phyloP scores from a whole-genome alignment of 306 rosid species.

The Trifolium fragiferum region DNA sequence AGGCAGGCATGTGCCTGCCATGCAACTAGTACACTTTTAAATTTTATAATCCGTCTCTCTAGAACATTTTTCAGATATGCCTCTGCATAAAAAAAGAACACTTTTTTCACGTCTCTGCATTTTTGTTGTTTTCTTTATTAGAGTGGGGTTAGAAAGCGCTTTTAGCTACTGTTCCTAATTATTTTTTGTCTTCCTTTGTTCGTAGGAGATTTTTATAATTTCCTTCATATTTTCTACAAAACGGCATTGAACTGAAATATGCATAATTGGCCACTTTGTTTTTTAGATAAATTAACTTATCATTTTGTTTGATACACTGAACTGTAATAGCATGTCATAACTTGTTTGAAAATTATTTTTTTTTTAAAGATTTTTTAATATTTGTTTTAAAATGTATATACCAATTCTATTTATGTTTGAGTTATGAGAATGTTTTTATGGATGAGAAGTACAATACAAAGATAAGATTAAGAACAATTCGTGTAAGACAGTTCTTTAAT shows the following conservation, averaged over 20 bases:
- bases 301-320: slow-evolving; percentile 2
- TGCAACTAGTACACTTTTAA: background rate
- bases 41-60: slow-evolving; percentile 8
- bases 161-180: slow-evolving; percentile 4
- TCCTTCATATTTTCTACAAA: background rate
- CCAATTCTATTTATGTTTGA: background rate
- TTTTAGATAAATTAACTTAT: background rate
- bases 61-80: slow-evolving; percentile 9
- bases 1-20: background rate
- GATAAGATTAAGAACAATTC: slow-evolving; percentile 3
- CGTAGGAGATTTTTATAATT: background rate
- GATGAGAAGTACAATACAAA: background rate
- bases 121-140: slow-evolving; percentile 11
- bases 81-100: no score
- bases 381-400: background rate
- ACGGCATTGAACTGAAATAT: background rate
- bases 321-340: background rate
- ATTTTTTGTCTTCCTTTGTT: background rate
- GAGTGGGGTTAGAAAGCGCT: background rate
- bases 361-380: background rate
- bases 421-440: background rate
- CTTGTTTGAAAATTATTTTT: slow-evolving; percentile 1
- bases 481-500: slow-evolving; percentile 1
- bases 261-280: background rate
- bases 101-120: slow-evolving; percentile 20